Percentiles rank a stretch among this genome's conserved stretches.
Conservation (phyloP, 148 eudicot genomes). For the Chenopodium berlandieri region DNA sequence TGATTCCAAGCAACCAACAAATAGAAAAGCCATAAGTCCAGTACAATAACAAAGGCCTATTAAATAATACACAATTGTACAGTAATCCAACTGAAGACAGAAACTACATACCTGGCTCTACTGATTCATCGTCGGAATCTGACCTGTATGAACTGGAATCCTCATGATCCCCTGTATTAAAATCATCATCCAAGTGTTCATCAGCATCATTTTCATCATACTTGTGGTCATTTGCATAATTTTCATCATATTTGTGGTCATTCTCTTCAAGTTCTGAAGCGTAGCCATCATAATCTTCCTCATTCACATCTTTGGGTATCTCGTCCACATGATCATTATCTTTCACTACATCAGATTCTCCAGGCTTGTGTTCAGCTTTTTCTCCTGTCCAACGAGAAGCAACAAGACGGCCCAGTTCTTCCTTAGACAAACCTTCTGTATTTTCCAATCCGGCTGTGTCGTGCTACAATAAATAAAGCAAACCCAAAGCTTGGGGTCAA, state of each 20-base stretch:
- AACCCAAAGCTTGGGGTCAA: conserved; percentile 9
- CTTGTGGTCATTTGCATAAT: conserved; percentile 46
- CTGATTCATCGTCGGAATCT: conserved; percentile 68
- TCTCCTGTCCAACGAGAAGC: conserved; percentile 98
- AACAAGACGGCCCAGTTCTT: conserved; percentile 87
- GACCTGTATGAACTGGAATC: conserved; percentile 56
- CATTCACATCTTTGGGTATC: conserved; percentile 40
- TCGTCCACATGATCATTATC: conserved; percentile 43
- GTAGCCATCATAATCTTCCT: conserved; percentile 71
- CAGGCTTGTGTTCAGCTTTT: conserved; percentile 47
- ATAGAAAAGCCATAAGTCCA: neutral
- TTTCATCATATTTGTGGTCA: conserved; percentile 56
- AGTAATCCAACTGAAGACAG: neutral
- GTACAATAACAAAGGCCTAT: conserved; percentile 3
- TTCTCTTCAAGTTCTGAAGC: conserved; percentile 69
- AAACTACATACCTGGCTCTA: conserved; percentile 48
- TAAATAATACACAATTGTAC: neutral
- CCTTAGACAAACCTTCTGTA: conserved; percentile 68
- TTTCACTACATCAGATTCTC: conserved; percentile 37
- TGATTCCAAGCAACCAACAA: conserved; percentile 1
- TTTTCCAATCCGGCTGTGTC: conserved; percentile 51
- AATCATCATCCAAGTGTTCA: conserved; percentile 46
- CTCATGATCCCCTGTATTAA: conserved; percentile 45
- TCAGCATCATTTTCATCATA: conserved; percentile 53
- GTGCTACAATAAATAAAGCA: conserved; percentile 29